These are phyloP conservation scores for Naganishia kalamii DNA, from an alignment of 768 basidiomycete species.

Conservation along the genomic window DNA sequence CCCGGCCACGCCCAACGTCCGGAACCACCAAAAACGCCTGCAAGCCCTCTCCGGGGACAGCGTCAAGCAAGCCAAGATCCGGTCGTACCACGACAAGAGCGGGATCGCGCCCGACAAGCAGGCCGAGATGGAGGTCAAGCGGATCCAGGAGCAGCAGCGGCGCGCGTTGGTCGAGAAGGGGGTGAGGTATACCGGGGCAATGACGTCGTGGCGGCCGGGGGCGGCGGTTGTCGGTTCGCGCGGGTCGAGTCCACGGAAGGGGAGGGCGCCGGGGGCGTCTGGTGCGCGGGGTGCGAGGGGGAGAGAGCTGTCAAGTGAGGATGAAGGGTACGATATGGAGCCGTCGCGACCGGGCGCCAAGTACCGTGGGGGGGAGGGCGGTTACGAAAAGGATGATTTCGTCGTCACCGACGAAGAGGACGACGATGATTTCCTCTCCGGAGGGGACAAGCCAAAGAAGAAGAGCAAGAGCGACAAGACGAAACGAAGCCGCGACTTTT, in stretches of 20 bases:
- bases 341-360: background rate
- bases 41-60: conserved; percentile 13
- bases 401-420: conserved; percentile 30
- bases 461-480: conserved; percentile 19
- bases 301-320: conserved; percentile 4
- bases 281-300: conserved; percentile 1
- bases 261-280: conserved; percentile 6
- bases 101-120: conserved; percentile 18
- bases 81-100: conserved; percentile 17
- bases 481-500: background rate
- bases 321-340: conserved; percentile 13
- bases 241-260: conserved; percentile 21
- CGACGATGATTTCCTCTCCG: conserved; percentile 4
- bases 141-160: conserved; percentile 18
- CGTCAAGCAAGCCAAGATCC: conserved; percentile 15
- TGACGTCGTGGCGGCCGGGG: conserved; percentile 15
- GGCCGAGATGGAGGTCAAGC: conserved; percentile 22
- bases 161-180: conserved; percentile 15
- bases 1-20: conserved; percentile 31
- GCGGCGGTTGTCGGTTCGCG: conserved; percentile 6
- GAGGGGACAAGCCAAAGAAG: conserved; percentile 26
- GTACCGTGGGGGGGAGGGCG: conserved; percentile 28
- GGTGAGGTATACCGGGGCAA: conserved; percentile 14
- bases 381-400: conserved; percentile 45
- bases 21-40: conserved; percentile 34